Conservation (phyloP, 345 rosid genomes). For the Gossypium thurberi region DNA sequence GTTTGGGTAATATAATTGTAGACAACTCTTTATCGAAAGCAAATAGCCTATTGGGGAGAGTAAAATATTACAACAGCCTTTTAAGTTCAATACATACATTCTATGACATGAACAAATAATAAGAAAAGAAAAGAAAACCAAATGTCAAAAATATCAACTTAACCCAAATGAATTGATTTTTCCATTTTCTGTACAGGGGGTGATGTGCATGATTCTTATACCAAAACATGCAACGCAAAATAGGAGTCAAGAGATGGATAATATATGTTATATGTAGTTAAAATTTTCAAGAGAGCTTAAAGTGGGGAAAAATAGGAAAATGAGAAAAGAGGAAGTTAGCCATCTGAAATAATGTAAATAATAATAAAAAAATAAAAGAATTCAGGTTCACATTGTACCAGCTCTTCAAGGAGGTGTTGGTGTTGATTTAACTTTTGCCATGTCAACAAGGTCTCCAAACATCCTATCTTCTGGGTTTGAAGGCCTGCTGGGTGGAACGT, state of each 20-base stretch:
- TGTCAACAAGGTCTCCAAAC: slow-evolving; percentile 93
- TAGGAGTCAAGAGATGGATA: slow-evolving; percentile 13
- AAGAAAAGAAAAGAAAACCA: too few relatives aligned
- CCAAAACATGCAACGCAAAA: slow-evolving; percentile 29
- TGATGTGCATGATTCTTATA: slow-evolving; percentile 44
- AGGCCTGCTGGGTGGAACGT: slow-evolving; percentile 50
- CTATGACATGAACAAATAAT: too few relatives aligned
- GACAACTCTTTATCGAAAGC: too few relatives aligned
- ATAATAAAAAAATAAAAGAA: background rate
- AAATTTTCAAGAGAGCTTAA: slow-evolving; percentile 2
- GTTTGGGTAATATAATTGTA: too few relatives aligned
- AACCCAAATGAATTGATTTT: slow-evolving; percentile 4
- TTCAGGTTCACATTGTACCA: slow-evolving; percentile 64
- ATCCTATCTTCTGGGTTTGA: slow-evolving; percentile 73
- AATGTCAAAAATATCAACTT: background rate
- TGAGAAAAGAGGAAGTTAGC: background rate
- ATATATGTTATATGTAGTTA: slow-evolving; percentile 15
- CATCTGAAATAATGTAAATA: slow-evolving; percentile 4
- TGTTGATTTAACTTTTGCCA: slow-evolving; percentile 69
- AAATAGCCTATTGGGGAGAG: too few relatives aligned
- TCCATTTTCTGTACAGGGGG: slow-evolving; percentile 33
- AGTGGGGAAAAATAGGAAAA: background rate
- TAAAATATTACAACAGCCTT: too few relatives aligned
- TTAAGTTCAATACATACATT: too few relatives aligned
- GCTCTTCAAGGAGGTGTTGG: slow-evolving; percentile 62